phyloP scores from a whole-genome alignment of 176 grass and related monocot genomes.

The Sorghum bicolor region Sorghum_bicolor_NCBIv3 NC_012874.2:3893501-3894000 shows the following conservation, averaged over 20 bases:
- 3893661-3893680: not conserved
- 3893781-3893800: not conserved
- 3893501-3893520: not conserved
- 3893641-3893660: slow-evolving; percentile 18
- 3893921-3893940: not conserved
- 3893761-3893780: not conserved
- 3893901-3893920: not conserved
- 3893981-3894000: not conserved
- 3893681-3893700: not conserved
- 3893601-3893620: slow-evolving; percentile 7
- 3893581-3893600: not conserved
- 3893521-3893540: not conserved
- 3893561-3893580: not conserved
- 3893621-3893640: not conserved
- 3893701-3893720: not conserved
- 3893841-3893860: not conserved
- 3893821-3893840: slow-evolving; percentile 32
- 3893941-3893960: not conserved
- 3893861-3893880: not conserved
- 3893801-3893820: not conserved
- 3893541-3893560: not conserved
- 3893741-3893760: not conserved
- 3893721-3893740: not conserved
- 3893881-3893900: not conserved
- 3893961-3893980: not conserved